Evolutionary conservation across 139 green algal genomes (phyloP).

Genomic region (Tetradesmus obliquus): DNA sequence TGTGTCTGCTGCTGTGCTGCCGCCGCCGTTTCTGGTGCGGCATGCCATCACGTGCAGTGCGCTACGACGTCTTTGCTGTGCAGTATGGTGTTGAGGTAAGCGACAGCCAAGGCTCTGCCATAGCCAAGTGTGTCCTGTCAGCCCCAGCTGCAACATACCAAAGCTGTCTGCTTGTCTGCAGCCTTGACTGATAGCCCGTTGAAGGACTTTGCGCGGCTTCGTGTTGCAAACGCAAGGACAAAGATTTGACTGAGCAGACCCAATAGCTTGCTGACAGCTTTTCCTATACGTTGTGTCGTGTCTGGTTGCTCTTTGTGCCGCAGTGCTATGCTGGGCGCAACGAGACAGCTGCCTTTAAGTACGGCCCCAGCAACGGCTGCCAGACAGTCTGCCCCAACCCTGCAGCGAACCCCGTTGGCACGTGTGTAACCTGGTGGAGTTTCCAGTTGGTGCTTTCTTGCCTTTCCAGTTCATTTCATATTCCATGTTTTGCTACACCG

Average conservation of each 20-base stretch:
- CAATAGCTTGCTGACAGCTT: no score
- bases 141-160: no score
- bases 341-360: background rate
- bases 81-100: slow-evolving; percentile 18
- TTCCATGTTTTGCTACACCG: no score
- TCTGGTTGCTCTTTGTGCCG: background rate
- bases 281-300: no score
- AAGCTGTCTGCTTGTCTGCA: no score
- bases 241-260: no score
- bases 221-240: no score
- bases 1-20: background rate
- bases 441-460: no score
- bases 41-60: background rate
- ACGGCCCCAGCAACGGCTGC: background rate
- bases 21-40: background rate
- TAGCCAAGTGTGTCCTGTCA: background rate
- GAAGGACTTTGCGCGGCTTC: no score
- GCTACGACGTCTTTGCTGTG: slow-evolving; percentile 3
- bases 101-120: background rate
- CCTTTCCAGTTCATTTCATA: no score
- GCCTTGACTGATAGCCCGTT: no score
- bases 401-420: background rate
- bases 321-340: slow-evolving; percentile 14
- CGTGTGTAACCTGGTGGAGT: background rate
- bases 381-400: background rate